Base-by-base conservation (phyloP, 2,329 filamentous ascomycete genomes). In the Beauveria caledonica region DNA sequence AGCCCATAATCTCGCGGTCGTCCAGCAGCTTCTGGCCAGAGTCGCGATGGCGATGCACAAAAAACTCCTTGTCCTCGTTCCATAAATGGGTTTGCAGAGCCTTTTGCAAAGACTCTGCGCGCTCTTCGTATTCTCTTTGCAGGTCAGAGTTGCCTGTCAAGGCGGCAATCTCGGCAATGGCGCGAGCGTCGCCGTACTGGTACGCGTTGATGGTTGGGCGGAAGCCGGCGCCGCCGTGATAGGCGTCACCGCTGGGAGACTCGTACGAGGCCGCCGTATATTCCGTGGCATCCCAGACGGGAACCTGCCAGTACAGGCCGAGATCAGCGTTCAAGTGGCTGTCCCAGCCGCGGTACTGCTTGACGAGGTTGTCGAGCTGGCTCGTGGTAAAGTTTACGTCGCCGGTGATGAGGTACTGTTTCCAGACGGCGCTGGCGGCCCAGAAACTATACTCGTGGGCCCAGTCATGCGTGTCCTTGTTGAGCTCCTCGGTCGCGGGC, bases 201-300 rank as follows among this genome's bases (percentile, higher is more conserved):
- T 78, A 78, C 3, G 73, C 69, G 55, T 78, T 78, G 64, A 74
- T 71, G 21, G 70, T 76, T 3, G 76, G 76, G 13, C 76, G 69
- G 58, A 73, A 78, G 3, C 75, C 75, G 27, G 76, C 67, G 1
- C 74, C 75, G 7, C 76, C 76, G 25, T 66, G 66, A 55, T 72
- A 67, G 5, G 70, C 66, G 52, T 73, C 70, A 15, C 54, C 60
- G 29, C 44, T 27, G 7, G 54, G 54, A 4, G 68, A 65, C 19
- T 67, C 67, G 46, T 63, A 65, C 5, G 63, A 65, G 6, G 64
- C 63, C 1, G 68, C 71, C 5, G 76, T 65, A 52, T 73, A 77
- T 64, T 78, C 76, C 42, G 77, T 74, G 19, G 76, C 75, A 60
- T 78, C 76, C 68, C 70, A 74, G 3, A 77, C 71, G 1, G 76